Evolutionary conservation across 2,329 filamentous ascomycete species (phyloP), one percentile per base, ranked within the genome.

Genomic region (Ilyonectria destructans): DNA sequence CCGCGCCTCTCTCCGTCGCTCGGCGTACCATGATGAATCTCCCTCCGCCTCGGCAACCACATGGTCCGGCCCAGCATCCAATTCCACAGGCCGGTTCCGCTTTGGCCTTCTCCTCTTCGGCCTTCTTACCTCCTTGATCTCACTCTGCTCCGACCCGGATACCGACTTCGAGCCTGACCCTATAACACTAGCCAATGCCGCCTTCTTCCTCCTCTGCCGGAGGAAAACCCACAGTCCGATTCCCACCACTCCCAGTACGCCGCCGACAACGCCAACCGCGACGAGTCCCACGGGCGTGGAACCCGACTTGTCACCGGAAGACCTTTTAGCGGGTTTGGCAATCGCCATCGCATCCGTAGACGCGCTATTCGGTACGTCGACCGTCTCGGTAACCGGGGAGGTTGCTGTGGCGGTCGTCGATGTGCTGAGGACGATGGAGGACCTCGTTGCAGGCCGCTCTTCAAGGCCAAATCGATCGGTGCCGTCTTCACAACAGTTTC

Each of bases 221-320:
- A 17, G 46, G 15, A 17, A 19, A n/a, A 26, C 15, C 19, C 19
- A 21, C 19, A 49, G n/a, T n/a, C 46, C 46, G 46, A 49, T 26
- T 13, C 19, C 19, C 8, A n/a, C 46, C 4, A 19, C 19, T 12
- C 46, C 46, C 8, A 49, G 19, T 1, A 49, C 46, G 46, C 46
- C 46, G 46, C 46, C 46, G 19, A 49, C 46, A n/a, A 49, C 46
- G 13, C 46, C 46, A 6, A 21, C 46, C 19, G 46, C 46, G 46
- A 49, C 12, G 19, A 26, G 19, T 5, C 46, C 46, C 46, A 26
- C 46, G n/a, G 19, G 19, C 8, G 23, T 49, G 15, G 19, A 21
- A 12, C 19, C 9, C 13, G 19, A 21, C 8, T 26, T 49, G 17
- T 49, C 19, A n/a, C 1, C 19, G 46, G 46, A 21, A 2, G 45